phyloP scores from a whole-genome alignment of 192 early-diverging fungal genomes.

The Linnemannia schmuckeri region DNA sequence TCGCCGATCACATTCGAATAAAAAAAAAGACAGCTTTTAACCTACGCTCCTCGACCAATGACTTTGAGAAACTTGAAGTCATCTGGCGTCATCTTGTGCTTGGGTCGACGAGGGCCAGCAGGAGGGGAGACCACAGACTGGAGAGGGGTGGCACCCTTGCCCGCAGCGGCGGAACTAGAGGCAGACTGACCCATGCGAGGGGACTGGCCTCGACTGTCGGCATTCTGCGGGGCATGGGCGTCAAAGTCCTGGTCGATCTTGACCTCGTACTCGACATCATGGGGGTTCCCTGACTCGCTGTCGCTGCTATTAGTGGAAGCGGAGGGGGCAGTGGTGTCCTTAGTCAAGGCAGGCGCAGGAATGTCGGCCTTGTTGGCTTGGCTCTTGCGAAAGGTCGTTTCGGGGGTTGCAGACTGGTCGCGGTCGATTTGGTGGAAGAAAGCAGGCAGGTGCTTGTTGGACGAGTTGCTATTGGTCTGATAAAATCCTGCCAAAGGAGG shows the following conservation, averaged over 20 bases:
- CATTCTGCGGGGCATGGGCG: constrained; percentile 46
- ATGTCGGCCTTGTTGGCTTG: constrained; percentile 1
- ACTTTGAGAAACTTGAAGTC: constrained; percentile 68
- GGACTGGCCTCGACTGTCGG: constrained; percentile 35
- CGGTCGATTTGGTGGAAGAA: constrained; percentile 52
- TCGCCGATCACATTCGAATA: not conserved
- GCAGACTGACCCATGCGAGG: constrained; percentile 34
- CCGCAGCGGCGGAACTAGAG: not conserved
- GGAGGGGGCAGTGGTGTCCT: not conserved
- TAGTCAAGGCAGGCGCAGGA: not conserved
- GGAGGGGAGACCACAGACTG: constrained; percentile 22
- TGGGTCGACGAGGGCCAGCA: constrained; percentile 45
- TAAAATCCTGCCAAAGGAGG: constrained; percentile 18
- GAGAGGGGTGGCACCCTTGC: not conserved
- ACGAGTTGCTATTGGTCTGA: constrained; percentile 30
- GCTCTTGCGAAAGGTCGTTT: constrained; percentile 31
- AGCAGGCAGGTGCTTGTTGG: constrained; percentile 49
- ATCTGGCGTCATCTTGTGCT: constrained; percentile 59
- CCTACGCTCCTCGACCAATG: constrained; percentile 68
- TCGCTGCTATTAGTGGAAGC: constrained; percentile 11
- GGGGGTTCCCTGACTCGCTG: constrained; percentile 19
- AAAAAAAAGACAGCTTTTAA: constrained; percentile 3
- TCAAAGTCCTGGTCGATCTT: constrained; percentile 59
- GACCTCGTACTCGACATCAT: constrained; percentile 62
- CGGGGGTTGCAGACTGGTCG: constrained; percentile 50